Evolutionary conservation across 345 rosid species (phyloP).

Genomic region (Syzygium grande): DNA sequence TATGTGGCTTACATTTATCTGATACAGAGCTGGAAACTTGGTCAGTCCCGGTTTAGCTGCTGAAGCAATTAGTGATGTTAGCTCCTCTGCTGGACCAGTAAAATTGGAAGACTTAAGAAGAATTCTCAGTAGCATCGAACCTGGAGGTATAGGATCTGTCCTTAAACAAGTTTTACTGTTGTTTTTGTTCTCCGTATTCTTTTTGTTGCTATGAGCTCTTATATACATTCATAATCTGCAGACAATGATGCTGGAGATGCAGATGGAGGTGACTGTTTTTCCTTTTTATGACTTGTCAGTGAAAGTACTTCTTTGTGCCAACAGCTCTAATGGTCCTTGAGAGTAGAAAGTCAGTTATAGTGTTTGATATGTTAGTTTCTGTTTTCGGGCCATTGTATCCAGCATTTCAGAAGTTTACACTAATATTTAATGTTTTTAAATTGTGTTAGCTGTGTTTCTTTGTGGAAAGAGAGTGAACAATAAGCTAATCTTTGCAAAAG

Average conservation of each 20-base stretch:
- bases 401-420: not conserved
- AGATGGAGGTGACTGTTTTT: slow-evolving; percentile 57
- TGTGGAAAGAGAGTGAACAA: not conserved
- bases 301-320: not conserved
- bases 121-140: slow-evolving; percentile 74
- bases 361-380: not conserved
- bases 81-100: slow-evolving; percentile 86
- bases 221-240: slow-evolving; percentile 28
- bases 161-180: not conserved
- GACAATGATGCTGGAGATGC: slow-evolving; percentile 45
- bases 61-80: slow-evolving; percentile 60
- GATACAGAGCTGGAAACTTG: slow-evolving; percentile 71
- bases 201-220: slow-evolving; percentile 4
- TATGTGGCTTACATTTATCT: not conserved
- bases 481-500: not conserved
- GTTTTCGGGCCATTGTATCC: not conserved
- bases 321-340: not conserved
- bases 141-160: slow-evolving; percentile 39
- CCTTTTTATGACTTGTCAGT: not conserved
- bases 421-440: not conserved
- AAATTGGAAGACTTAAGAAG: slow-evolving; percentile 85
- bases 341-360: not conserved
- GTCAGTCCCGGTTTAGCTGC: slow-evolving; percentile 49
- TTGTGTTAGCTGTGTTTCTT: not conserved
- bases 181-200: not conserved